These are phyloP conservation scores for Bruguiera sexangula DNA, from an alignment of 345 rosid species.

Conservation along the genomic window DNA sequence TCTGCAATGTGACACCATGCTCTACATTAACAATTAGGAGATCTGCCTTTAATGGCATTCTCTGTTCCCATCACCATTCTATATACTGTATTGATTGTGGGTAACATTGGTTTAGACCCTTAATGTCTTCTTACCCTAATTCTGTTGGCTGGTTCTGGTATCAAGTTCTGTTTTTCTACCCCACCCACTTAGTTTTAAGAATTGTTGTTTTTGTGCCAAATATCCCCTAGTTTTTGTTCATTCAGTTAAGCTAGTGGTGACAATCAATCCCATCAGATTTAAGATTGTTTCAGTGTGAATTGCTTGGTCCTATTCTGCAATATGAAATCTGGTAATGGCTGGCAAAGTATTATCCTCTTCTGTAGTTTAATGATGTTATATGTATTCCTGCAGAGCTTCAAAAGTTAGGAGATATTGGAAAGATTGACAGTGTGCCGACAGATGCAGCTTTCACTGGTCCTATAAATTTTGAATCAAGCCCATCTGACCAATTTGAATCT, in stretches of 20 bases:
- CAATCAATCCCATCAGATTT: not conserved
- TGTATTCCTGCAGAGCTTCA: conserved; percentile 41
- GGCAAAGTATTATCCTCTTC: not conserved
- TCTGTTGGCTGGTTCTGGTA: too few species aligned
- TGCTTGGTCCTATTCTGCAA: not conserved
- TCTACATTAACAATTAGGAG: too few species aligned
- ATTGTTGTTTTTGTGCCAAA: too few species aligned
- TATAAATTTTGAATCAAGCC: conserved; percentile 35
- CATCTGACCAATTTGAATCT: conserved; percentile 34
- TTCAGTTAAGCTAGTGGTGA: not conserved
- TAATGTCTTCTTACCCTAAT: too few species aligned
- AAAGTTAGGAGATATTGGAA: conserved; percentile 55
- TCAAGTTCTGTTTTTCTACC: too few species aligned
- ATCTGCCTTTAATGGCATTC: too few species aligned
- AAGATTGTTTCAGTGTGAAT: not conserved
- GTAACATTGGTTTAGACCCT: too few species aligned
- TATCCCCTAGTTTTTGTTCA: not conserved
- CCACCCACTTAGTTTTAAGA: too few species aligned
- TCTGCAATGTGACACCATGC: too few species aligned
- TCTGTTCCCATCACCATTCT: too few species aligned
- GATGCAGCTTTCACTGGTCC: conserved; percentile 20
- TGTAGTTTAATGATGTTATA: conserved; percentile 8
- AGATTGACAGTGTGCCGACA: conserved; percentile 29
- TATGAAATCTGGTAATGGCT: not conserved
- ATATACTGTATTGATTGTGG: too few species aligned